Percentiles rank a stretch among this genome's conserved stretches.
Conservation (phyloP, 2,329 filamentous ascomycete genomes). For the Sporothrix pallida region DNA sequence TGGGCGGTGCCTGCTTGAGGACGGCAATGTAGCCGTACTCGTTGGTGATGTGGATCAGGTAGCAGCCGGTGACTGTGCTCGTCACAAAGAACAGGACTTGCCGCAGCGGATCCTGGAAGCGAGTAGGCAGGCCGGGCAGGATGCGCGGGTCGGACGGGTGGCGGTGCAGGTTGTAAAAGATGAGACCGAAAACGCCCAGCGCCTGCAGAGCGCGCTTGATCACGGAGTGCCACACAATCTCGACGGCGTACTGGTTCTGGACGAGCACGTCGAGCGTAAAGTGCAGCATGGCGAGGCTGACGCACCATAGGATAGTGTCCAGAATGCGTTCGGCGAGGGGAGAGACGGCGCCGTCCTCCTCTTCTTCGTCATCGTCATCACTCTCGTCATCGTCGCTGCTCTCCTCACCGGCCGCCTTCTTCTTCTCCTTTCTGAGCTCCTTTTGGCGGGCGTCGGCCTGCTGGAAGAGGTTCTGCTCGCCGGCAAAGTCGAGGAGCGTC, state of each 20-base stretch:
- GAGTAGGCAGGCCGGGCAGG: conserved; percentile 56
- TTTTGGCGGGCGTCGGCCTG: conserved; percentile 53
- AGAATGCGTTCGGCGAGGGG: conserved; percentile 58
- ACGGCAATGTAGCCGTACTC: conserved; percentile 79
- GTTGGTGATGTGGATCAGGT: conserved; percentile 83
- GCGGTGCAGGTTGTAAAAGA: conserved; percentile 64
- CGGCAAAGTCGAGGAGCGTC: conserved; percentile 76
- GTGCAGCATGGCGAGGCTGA: conserved; percentile 72
- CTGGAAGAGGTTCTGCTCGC: conserved; percentile 65
- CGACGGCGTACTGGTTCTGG: conserved; percentile 76
- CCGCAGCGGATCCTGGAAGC: conserved; percentile 55
- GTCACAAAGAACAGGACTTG: conserved; percentile 68
- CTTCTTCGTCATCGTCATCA: conserved; percentile 41
- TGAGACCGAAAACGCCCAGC: conserved; percentile 59
- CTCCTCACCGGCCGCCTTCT: background rate
- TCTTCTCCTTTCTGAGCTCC: conserved; percentile 42
- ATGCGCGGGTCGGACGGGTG: conserved; percentile 56
- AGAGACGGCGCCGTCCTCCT: conserved; percentile 46
- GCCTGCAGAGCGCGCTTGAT: conserved; percentile 58
- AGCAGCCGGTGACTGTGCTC: conserved; percentile 71
- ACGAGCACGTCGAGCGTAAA: conserved; percentile 80
- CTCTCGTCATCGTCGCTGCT: conserved; percentile 39
- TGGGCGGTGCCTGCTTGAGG: conserved; percentile 88
- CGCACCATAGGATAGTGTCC: conserved; percentile 63
- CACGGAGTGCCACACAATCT: conserved; percentile 65